Base-by-base conservation (phyloP, 1,284 basidiomycete genomes). In the Coniferiporia weirii region DNA sequence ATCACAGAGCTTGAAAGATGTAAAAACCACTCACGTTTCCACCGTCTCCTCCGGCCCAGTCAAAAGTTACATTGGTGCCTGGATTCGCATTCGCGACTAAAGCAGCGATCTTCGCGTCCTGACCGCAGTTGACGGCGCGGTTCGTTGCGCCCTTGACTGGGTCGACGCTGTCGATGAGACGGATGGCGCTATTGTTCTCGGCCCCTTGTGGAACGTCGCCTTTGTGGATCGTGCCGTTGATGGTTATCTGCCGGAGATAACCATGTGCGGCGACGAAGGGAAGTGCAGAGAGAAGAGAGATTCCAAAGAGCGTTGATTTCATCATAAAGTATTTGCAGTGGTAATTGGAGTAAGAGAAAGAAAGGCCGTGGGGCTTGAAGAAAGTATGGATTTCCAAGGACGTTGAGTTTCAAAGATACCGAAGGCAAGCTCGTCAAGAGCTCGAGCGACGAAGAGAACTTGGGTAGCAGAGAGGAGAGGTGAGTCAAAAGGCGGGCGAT, bases 121-220 rank as follows among this genome's bases (percentile, higher is more conserved):
- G 70, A 1, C 89, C 89, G 66, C 89, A 91, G 67, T 80, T 85
- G 10, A 90, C 48, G 61, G 76, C 75, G 1, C 76, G 65, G 67
- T 88, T 88, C 47, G 59, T 70, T 13, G 85, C 75, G 54, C 83
- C 83, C 69, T 87, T 85, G 64, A 88, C 81, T 0, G 89, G 89
- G 17, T 73, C 69, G 52, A 80, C 78, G 36, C 70, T 71, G 65
- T 72, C 72, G 61, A 90, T 76, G 60, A 81, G 79, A 35, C 88
- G 85, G 62, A 91, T 81, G 51, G 83, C 78, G 64, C 81, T 83
- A 34, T 71, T 55, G 19, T 73, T 75, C 59, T 72, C 72, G 13
- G 59, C 40, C 10, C 57, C 54, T 15, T 61, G 52, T 45, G 84
- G 83, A 9, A 71, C 65, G 67, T 84, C 80, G 56, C 87, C 87